Evolutionary conservation across 2,329 filamentous ascomycete species (phyloP).

Genomic region (Shiraia bambusicola): DNA sequence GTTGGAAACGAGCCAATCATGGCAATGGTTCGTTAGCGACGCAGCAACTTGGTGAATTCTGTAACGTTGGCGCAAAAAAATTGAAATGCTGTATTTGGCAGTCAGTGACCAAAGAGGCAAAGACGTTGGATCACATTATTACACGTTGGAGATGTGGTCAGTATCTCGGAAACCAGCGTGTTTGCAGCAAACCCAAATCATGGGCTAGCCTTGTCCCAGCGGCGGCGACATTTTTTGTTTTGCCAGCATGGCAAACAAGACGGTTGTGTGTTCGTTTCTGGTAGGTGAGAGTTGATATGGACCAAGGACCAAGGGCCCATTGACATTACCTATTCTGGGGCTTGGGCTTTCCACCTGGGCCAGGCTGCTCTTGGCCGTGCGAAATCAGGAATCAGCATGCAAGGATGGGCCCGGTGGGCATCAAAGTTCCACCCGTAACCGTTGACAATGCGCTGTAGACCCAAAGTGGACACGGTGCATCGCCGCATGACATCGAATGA

Average conservation of each 20-base stretch:
- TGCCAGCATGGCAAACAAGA: neutral
- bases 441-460: slow-evolving; percentile 18
- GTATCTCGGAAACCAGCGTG: too few relatives aligned
- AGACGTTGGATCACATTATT: neutral
- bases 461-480: slow-evolving; percentile 17
- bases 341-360: slow-evolving; percentile 11
- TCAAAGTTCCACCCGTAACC: slow-evolving; percentile 35
- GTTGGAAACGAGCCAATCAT: slow-evolving; percentile 14
- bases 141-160: neutral
- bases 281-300: slow-evolving; percentile 1
- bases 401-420: slow-evolving; percentile 25
- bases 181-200: too few relatives aligned
- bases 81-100: neutral
- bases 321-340: slow-evolving; percentile 4
- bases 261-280: slow-evolving; percentile 9
- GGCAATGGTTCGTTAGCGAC: slow-evolving; percentile 8
- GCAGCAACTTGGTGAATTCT: slow-evolving; percentile 2
- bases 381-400: slow-evolving; percentile 19
- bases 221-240: too few relatives aligned
- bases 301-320: slow-evolving; percentile 1
- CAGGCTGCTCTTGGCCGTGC: slow-evolving; percentile 13
- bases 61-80: slow-evolving; percentile 6
- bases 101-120: neutral
- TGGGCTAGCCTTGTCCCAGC: too few relatives aligned
- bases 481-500: slow-evolving; percentile 15